Base-by-base conservation (phyloP, 495 filamentous ascomycete species). In the Neurospora sp. region DNA sequence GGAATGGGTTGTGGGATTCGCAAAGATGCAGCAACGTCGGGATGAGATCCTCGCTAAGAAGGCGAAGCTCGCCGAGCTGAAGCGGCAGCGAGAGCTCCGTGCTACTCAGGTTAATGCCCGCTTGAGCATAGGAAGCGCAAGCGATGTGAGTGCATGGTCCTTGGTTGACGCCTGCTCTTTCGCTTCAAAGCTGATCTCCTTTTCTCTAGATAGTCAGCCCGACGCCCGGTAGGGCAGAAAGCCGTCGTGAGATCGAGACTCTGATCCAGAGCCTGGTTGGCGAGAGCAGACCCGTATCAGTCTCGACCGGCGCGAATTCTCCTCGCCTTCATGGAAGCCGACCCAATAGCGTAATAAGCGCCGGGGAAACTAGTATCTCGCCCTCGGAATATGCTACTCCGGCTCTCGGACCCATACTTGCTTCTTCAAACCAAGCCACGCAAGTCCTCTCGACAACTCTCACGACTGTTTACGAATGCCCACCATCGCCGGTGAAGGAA, bases 11-110 rank as follows among this genome's bases (percentile, higher is more conserved):
- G 80, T 73, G 74, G 72, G 73, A 76, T 71, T 74, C 71, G 76
- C 53, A 77, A 86, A 78, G 59, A 92, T 94, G 87, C 91, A 94
- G 84, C 90, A 93, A 85, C 91, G 94, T 74, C 91, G 91, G 83
- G 94, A 96, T 84, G 96, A 98, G 84, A 96, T 99, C 77, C 84
- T 93, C 66, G 93, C 92, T 74, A 99, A 98, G 83, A 91, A 90
- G 84, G 94, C 94, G 40, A 97, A 92, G 85, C 93, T 99, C 76
- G 94, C 91, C 38, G 96, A 98, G 86, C 88, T 99, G 75, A 97
- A 97, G 82, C 89, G 93, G 72, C 94, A 97, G 79, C 89, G 94
- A 75, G 93, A 95, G 81, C 84, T 94, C 66, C 87, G 94, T 69
- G 88, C 90, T 74, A 91, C 86, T 80, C 93, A 96, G 80, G 88